phyloP scores from a whole-genome alignment of 2,329 filamentous ascomycete species.

The Diplodia sapinea region DNA sequence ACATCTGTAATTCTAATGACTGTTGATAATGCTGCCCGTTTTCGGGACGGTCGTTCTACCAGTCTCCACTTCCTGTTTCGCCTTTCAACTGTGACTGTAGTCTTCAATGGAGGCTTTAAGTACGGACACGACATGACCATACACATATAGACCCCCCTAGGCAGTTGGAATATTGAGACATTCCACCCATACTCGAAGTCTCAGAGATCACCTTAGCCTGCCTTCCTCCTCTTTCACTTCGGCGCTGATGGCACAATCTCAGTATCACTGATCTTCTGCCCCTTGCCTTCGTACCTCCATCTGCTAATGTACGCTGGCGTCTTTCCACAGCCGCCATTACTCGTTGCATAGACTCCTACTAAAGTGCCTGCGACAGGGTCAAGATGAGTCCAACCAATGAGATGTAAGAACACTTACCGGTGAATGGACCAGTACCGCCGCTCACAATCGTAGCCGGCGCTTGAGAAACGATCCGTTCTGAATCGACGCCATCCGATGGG shows the following conservation, averaged over 20 bases:
- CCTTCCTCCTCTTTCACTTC: background rate
- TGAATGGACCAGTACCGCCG: slow-evolving; percentile 37
- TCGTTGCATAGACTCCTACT: slow-evolving; percentile 61
- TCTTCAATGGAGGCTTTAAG: no score
- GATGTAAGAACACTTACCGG: slow-evolving; percentile 5
- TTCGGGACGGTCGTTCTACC: no score
- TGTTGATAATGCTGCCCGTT: no score
- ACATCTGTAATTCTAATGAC: no score
- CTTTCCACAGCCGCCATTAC: slow-evolving; percentile 54
- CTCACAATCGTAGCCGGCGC: slow-evolving; percentile 41
- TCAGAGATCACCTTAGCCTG: background rate
- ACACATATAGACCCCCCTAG: no score
- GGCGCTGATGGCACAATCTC: slow-evolving; percentile 41
- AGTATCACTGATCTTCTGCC: slow-evolving; percentile 43
- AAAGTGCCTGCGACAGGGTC: slow-evolving; percentile 49
- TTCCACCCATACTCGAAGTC: background rate
- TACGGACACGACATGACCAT: no score
- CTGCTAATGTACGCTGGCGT: slow-evolving; percentile 56
- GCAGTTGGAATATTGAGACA: background rate
- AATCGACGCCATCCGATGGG: slow-evolving; percentile 32
- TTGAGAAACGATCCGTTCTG: slow-evolving; percentile 35
- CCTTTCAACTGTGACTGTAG: no score
- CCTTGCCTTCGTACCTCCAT: slow-evolving; percentile 54
- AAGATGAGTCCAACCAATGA: background rate
- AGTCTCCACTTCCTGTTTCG: no score